Evolutionary conservation across 83 land plant species (phyloP), one percentile per base, ranked within the genome.

Genomic region (Picea abies): DNA sequence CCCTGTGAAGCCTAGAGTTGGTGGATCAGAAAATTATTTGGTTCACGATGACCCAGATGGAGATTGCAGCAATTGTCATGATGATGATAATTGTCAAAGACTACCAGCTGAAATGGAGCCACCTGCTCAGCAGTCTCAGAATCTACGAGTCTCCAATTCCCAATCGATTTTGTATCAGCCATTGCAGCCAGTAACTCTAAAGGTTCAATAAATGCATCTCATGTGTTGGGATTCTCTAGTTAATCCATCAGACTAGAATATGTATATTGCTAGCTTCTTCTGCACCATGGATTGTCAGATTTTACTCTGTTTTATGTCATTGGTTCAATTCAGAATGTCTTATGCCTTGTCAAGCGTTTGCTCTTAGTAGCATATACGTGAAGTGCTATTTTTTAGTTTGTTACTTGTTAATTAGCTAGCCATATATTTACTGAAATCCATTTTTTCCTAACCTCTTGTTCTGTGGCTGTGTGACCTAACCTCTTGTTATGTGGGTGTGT

Each of bases 1-100:
- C 23, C 76, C 76, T 72, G 76, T 9, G 56, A 72, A 20, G 56
- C 76, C 76, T 17, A 72, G 76, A 37, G 76, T 72, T 72, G 76
- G 76, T 20, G 76, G 76, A 41, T 41, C 76, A 44, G 76, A 72
- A 37, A 72, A 41, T 72, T 56, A 44, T 72, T n/a, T 72, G 44
- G 76, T 72, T n/a, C 76, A 72, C n/a, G 25, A 72, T 72, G 76
- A 72, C 76, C 76, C 76, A 41, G 76, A 72, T 72, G 76, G 49
- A 39, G 52, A 72, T 72, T 9, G 25, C 39, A 69, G 19, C 32
- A 70, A 39, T 70, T 37, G 75, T 72, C 76, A 72, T 2, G 76
- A 44, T 1, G 76, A 72, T 41, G 52, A 69, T 69, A 35, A 20
- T 72, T 72, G 25, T 11, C 76, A 72, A 14, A 12, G 4, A 10